Evolutionary conservation across 164 flowering plant species (phyloP).

Genomic region (Nelumbo lutea): DNA sequence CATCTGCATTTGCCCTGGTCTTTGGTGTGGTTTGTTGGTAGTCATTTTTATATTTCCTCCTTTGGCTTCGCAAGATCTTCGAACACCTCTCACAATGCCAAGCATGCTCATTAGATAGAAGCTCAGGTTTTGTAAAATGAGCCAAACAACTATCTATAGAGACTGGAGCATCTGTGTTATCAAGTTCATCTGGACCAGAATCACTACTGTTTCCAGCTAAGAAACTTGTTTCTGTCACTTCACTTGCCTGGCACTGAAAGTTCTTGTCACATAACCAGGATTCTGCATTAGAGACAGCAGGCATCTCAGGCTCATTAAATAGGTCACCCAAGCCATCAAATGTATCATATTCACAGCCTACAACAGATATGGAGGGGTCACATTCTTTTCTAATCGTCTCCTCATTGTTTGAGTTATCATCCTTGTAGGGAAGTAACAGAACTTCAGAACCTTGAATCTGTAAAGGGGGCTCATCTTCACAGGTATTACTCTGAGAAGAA

Average conservation of each 20-base stretch:
- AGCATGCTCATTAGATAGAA: constrained; percentile 76
- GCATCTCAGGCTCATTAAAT: constrained; percentile 77
- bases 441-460: constrained; percentile 55
- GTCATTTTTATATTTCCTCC: constrained; percentile 21
- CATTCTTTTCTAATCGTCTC: constrained; percentile 25
- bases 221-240: constrained; percentile 26
- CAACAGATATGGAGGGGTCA: constrained; percentile 42
- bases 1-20: constrained; percentile 21
- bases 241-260: constrained; percentile 25
- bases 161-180: constrained; percentile 66
- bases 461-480: constrained; percentile 45
- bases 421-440: constrained; percentile 62
- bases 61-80: constrained; percentile 34
- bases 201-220: constrained; percentile 51
- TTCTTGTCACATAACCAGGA: constrained; percentile 25
- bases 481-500: constrained; percentile 23
- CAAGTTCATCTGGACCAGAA: constrained; percentile 90
- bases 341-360: constrained; percentile 35
- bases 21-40: constrained; percentile 12
- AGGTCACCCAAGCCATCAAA: constrained; percentile 78
- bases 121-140: constrained; percentile 70
- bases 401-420: constrained; percentile 29
- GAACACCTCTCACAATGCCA: constrained; percentile 93
- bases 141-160: constrained; percentile 80
- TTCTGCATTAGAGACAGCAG: constrained; percentile 23